These are phyloP conservation scores for Fusarium sp. DNA, from an alignment of 2,329 filamentous ascomycete genomes.

Conservation along the genomic window DNA sequence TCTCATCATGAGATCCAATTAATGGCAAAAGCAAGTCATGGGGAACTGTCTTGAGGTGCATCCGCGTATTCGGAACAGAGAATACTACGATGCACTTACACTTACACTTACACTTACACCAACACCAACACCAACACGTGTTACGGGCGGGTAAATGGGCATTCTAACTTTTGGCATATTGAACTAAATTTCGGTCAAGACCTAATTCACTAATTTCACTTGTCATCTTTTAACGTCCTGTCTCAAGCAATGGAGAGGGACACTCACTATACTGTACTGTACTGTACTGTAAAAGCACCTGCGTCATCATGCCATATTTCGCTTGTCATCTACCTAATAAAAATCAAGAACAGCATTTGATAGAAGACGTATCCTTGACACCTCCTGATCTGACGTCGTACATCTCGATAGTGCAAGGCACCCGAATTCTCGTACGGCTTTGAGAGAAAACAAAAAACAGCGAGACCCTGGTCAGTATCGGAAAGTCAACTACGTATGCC, in stretches of 20 bases:
- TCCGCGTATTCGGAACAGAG: constrained; percentile 23
- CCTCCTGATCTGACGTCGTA: constrained; percentile 28
- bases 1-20: neutral
- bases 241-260: neutral
- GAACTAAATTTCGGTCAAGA: neutral
- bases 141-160: neutral
- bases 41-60: neutral
- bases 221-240: constrained; percentile 6
- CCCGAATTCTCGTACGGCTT: constrained; percentile 4
- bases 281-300: neutral
- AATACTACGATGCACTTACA: neutral
- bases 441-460: neutral
- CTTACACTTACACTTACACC: neutral
- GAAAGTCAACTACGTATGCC: constrained; percentile 37
- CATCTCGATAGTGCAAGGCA: constrained; percentile 33
- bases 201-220: neutral
- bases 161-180: neutral
- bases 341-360: neutral
- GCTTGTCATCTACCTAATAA: neutral
- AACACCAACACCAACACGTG: neutral
- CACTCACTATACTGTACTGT: neutral
- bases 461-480: constrained; percentile 12
- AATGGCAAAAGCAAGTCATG: neutral
- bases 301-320: constrained; percentile 31
- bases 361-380: neutral